Evolutionary conservation across 1,284 basidiomycete genomes (phyloP).

Genomic region (Melanopsichium pennsylvanicum): DNA sequence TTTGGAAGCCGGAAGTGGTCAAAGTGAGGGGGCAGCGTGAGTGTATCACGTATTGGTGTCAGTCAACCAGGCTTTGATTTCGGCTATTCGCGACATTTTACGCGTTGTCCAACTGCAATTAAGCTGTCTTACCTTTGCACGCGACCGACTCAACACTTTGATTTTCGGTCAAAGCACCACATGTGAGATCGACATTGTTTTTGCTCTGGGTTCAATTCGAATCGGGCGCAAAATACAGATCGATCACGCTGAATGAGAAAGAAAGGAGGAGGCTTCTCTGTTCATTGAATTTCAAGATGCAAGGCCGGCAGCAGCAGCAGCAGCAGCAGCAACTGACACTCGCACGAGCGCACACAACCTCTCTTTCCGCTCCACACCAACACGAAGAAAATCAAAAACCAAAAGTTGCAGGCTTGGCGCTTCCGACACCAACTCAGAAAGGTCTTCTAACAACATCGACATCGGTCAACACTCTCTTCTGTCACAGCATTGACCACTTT

Average conservation of each 20-base stretch:
- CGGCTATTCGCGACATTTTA: slow-evolving; percentile 16
- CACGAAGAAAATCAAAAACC: slow-evolving; percentile 24
- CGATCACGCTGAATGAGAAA: slow-evolving; percentile 38
- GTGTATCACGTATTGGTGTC: no score
- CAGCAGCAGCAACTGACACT: background rate
- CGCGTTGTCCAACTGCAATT: slow-evolving; percentile 23
- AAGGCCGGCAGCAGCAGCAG: no score
- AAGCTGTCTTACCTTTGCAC: background rate
- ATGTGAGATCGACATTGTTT: no score
- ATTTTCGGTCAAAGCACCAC: no score
- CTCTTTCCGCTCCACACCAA: slow-evolving; percentile 28
- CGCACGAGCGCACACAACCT: slow-evolving; percentile 11
- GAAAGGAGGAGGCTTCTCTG: no score
- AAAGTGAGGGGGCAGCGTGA: no score
- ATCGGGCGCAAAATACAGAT: background rate
- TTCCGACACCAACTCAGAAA: slow-evolving; percentile 1
- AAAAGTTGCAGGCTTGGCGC: background rate
- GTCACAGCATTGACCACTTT: no score
- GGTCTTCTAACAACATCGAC: no score
- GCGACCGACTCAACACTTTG: slow-evolving; percentile 32
- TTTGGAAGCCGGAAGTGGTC: slow-evolving; percentile 4
- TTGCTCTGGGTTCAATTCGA: no score
- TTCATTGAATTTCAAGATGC: no score
- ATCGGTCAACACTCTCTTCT: background rate
- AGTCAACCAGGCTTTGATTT: background rate